Base-by-base conservation (phyloP, 2,329 filamentous ascomycete genomes). In the Gnomoniopsis smithogilvyi region DNA sequence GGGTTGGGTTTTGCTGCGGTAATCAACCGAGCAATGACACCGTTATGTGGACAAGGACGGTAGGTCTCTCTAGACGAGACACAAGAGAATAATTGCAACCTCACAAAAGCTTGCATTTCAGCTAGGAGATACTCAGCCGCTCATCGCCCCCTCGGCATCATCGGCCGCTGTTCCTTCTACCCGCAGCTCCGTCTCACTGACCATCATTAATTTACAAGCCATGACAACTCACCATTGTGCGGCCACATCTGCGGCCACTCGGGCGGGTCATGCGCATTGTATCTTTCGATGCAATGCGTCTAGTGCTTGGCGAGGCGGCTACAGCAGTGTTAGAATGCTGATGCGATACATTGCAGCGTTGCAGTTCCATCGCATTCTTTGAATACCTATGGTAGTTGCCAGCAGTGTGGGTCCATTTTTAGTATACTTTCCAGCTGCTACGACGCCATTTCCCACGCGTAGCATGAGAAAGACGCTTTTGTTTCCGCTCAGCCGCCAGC, bases 201-300 rank as follows among this genome's bases (percentile, higher is more conserved):
- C 43, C 19, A 38, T 19, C 52, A 56, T 47, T 38, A 43, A 36
- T 54, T 59, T 51, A 59, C 48, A 47, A 50, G 56, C 51, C 15
- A 36, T 38, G 43, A 30, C 51, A 59, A 21, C 22, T 36, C 56
- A 45, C 26, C 46, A 59, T 48, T 26, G 51, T 59, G 57, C 57
- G 50, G 41, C 57, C 57, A 24, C 33, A 56, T 56, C 57, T 59
- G 57, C 57, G 34, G 45, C 57, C 57, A 51, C 52, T 19, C 46
- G 34, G 48, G 22, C 51, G 22, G 26, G 17, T 30, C 17, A 51
- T 46, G 56, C 56, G 34, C 21, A 41, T 49, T 17, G n/a, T 14
- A 17, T 53, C 21, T 38, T 34, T 11, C 10, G 19, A 19, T 38
- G n/a, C 11, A 4, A 17, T 17, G 43, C 19, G 19, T 53, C 14